phyloP scores from a whole-genome alignment of 768 basidiomycete genomes.

The Boletus fagicola region DNA sequence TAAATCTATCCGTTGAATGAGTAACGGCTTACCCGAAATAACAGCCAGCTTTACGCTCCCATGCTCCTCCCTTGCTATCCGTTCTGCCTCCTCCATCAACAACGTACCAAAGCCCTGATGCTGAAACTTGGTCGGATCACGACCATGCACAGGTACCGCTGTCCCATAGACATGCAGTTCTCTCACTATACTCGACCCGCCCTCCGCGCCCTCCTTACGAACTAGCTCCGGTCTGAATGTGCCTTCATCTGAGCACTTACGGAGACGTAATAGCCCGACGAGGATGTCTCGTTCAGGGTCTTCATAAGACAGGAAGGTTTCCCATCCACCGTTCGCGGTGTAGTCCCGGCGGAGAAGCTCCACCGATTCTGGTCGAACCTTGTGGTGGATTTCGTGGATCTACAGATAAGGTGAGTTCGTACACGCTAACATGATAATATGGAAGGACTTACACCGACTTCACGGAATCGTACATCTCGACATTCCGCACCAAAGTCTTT shows the following conservation, averaged over 20 bases:
- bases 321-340: conserved; percentile 97
- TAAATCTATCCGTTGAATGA: background rate
- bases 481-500: conserved; percentile 99
- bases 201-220: conserved; percentile 62
- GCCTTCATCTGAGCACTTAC: conserved; percentile 96
- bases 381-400: conserved; percentile 99
- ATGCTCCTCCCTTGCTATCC: conserved; percentile 96
- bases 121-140: conserved; percentile 98
- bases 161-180: conserved; percentile 98
- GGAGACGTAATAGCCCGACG: conserved; percentile 84
- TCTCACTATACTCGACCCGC: conserved; percentile 87
- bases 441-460: conserved; percentile 79
- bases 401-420: conserved; percentile 30
- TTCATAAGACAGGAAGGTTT: conserved; percentile 98
- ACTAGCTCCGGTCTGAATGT: conserved; percentile 95
- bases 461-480: conserved; percentile 94
- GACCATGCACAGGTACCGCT: conserved; percentile 93
- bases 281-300: conserved; percentile 97
- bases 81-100: conserved; percentile 98
- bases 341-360: conserved; percentile 96
- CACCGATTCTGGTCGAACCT: conserved; percentile 91
- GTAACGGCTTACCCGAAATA: conserved; percentile 72
- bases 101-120: conserved; percentile 96
- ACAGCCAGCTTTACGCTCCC: conserved; percentile 96
- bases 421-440: background rate